Conservation (phyloP, 2,329 filamentous ascomycete genomes). For the Cladobotryum protrusum region DNA sequence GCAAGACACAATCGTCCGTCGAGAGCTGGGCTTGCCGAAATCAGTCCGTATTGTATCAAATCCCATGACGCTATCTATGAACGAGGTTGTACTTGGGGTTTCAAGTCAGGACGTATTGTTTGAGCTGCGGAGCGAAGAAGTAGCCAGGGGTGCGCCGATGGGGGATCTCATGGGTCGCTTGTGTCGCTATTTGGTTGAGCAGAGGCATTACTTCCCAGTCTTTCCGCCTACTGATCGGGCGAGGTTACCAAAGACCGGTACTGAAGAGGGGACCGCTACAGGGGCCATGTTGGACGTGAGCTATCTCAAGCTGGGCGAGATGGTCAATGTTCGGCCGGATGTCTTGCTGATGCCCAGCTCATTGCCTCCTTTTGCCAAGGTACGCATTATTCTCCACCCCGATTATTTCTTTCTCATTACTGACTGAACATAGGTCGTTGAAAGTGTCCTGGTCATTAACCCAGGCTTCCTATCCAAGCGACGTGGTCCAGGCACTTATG, state of each 20-base stretch:
- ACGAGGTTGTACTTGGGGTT: constrained; percentile 77
- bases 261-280: constrained; percentile 52
- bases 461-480: constrained; percentile 83
- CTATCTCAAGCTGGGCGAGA: constrained; percentile 85
- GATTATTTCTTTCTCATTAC: not conserved
- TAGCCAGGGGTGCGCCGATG: constrained; percentile 24
- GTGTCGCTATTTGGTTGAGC: constrained; percentile 74
- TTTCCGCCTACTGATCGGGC: constrained; percentile 73
- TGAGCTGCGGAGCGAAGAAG: constrained; percentile 72
- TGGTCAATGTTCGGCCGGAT: constrained; percentile 80
- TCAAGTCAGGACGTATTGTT: constrained; percentile 79
- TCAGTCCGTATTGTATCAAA: constrained; percentile 75
- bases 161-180: constrained; percentile 64
- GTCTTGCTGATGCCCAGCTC: constrained; percentile 77
- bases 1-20: constrained; percentile 54
- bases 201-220: constrained; percentile 84
- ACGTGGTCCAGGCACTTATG: constrained; percentile 77
- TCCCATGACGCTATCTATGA: constrained; percentile 81
- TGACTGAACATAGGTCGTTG: constrained; percentile 61
- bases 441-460: constrained; percentile 85
- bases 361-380: constrained; percentile 82
- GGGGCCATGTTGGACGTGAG: constrained; percentile 77
- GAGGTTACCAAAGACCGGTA: constrained; percentile 59
- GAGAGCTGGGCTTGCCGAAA: constrained; percentile 73
- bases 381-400: constrained; percentile 33